Percentiles rank a stretch among this genome's conserved stretches.
phyloP scores from a whole-genome alignment of 2,329 filamentous ascomycete genomes.

The Cryphonectria radicalis region DNA sequence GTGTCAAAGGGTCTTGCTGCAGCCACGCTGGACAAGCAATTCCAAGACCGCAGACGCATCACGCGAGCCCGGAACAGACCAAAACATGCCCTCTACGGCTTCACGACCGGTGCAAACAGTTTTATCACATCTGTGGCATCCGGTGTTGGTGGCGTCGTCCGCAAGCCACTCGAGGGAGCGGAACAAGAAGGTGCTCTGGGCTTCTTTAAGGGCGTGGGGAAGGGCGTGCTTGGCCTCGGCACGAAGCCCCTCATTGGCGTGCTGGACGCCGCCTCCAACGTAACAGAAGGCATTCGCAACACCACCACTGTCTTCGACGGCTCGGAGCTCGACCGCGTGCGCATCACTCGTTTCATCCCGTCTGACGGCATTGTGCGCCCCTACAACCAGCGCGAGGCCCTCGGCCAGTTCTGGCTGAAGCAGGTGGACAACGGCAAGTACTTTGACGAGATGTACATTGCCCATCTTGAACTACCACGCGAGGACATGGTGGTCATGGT shows the following conservation, averaged over 20 bases:
- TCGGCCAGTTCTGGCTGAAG: conserved; percentile 98
- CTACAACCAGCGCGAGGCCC: conserved; percentile 90
- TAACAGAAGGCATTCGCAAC: conserved; percentile 96
- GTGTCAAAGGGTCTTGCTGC: conserved; percentile 96
- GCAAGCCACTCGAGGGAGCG: conserved; percentile 92
- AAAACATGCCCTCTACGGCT: conserved; percentile 95
- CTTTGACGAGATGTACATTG: conserved; percentile 97
- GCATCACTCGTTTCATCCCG: conserved; percentile 90
- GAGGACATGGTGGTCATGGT: conserved; percentile 91
- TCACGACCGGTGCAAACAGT: conserved; percentile 93
- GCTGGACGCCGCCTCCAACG: conserved; percentile 94
- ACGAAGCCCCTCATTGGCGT: conserved; percentile 97
- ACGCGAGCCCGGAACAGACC: conserved; percentile 89
- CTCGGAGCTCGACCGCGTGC: conserved; percentile 89
- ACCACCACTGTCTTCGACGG: conserved; percentile 98
- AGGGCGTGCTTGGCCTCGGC: conserved; percentile 89
- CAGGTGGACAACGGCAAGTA: conserved; percentile 96
- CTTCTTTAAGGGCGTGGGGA: conserved; percentile 97
- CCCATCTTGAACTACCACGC: conserved; percentile 86
- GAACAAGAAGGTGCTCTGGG: conserved; percentile 93
- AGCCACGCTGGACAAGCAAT: conserved; percentile 96
- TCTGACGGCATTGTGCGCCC: conserved; percentile 92
- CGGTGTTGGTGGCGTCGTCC: conserved; percentile 88
- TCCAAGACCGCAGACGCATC: conserved; percentile 94
- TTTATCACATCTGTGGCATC: conserved; percentile 91